Evolutionary conservation across 2,329 filamentous ascomycete species (phyloP).

Genomic region (Tympanopsis confertula): DNA sequence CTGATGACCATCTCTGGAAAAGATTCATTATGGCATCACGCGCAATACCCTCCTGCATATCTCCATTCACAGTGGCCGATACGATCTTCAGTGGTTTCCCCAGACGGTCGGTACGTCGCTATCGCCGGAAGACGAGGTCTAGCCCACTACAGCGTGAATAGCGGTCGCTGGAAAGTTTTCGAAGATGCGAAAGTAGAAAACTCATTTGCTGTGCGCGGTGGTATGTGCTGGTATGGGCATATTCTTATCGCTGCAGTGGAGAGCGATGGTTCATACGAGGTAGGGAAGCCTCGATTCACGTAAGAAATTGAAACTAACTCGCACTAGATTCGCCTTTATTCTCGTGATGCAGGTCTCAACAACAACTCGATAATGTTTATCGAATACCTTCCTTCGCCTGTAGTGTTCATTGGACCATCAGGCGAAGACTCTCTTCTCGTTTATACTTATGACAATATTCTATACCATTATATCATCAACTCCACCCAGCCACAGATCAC

Average conservation of each 20-base stretch:
- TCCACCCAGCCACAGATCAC: conserved; percentile 21
- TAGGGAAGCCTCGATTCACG: conserved; percentile 24
- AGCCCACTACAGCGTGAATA: conserved; percentile 90
- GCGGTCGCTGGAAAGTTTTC: conserved; percentile 92
- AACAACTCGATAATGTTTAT: conserved; percentile 62
- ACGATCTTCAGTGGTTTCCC: conserved; percentile 71
- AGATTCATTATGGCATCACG: conserved; percentile 86
- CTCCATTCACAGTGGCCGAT: conserved; percentile 91
- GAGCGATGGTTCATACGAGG: conserved; percentile 65
- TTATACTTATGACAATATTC: conserved; percentile 90
- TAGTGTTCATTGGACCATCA: conserved; percentile 80
- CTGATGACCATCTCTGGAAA: conserved; percentile 86
- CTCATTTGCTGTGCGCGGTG: conserved; percentile 82
- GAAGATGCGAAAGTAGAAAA: conserved; percentile 70
- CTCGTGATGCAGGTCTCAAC: conserved; percentile 70
- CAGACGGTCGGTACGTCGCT: conserved; percentile 86
- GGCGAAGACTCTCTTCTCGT: conserved; percentile 90
- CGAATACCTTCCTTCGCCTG: conserved; percentile 69
- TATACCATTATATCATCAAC: conserved; percentile 89
- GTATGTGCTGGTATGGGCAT: conserved; percentile 98
- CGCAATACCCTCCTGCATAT: conserved; percentile 74
- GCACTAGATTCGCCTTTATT: conserved; percentile 77
- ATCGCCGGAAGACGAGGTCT: conserved; percentile 88
- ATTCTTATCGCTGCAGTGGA: conserved; percentile 91
- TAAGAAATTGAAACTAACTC: background rate